Conservation (phyloP, 2,329 filamentous ascomycete genomes). For the Pyricularia pennisetigena region DNA sequence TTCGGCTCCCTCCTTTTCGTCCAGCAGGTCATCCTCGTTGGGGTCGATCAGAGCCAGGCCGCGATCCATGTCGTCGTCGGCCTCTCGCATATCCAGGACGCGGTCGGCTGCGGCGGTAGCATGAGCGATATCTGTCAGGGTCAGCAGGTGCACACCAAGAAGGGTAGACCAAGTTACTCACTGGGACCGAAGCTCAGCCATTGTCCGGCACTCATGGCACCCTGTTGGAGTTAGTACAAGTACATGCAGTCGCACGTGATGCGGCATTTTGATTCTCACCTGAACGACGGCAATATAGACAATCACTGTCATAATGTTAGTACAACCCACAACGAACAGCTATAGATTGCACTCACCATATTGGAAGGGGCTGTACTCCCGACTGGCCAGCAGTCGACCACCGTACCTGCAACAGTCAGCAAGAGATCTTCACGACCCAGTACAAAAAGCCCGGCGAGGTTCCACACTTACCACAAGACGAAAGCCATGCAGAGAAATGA, state of each 20-base stretch:
- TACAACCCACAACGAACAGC: too few species aligned
- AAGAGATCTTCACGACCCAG: neutral
- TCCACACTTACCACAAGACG: conserved; percentile 41
- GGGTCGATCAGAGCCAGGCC: conserved; percentile 9
- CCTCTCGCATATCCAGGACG: conserved; percentile 39
- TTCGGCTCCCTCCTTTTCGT: conserved; percentile 31
- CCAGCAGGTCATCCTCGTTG: conserved; percentile 17
- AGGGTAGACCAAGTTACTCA: conserved; percentile 7
- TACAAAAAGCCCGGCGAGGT: too few species aligned
- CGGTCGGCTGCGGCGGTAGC: conserved; percentile 45
- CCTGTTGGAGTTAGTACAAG: conserved; percentile 9
- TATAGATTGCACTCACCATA: conserved; percentile 8
- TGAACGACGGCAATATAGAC: conserved; percentile 24
- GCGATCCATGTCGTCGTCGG: neutral
- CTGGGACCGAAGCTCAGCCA: conserved; percentile 22
- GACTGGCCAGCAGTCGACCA: conserved; percentile 15
- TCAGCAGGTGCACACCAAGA: neutral
- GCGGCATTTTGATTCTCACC: conserved; percentile 6
- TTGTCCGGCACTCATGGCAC: conserved; percentile 20
- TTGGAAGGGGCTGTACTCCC: conserved; percentile 19
- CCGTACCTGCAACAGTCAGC: conserved; percentile 15
- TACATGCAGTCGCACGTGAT: neutral
- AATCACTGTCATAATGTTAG: conserved; percentile 11
- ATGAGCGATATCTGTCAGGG: conserved; percentile 26
- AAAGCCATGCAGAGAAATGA: conserved; percentile 48